Conservation (phyloP, 495 filamentous ascomycete species). For the Amphirosellinia nigrospora region DNA sequence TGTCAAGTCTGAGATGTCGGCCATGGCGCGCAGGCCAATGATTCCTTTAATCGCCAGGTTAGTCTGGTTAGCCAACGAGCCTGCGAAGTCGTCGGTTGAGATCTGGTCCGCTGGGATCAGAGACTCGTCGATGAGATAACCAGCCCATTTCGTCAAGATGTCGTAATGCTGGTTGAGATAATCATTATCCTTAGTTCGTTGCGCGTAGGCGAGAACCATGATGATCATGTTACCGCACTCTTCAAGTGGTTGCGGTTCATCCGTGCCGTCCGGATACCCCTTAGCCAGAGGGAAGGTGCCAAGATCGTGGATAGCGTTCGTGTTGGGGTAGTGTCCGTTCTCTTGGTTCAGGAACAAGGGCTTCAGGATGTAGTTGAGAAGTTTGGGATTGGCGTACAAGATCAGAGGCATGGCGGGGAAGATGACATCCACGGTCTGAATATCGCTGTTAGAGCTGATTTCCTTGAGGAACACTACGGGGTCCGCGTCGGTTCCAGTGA, state of each 20-base stretch:
- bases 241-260: constrained; percentile 94
- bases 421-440: constrained; percentile 95
- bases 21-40: constrained; percentile 93
- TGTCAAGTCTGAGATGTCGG: constrained; percentile 70
- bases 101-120: constrained; percentile 85
- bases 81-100: constrained; percentile 93
- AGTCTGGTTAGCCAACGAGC: constrained; percentile 86
- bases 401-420: constrained; percentile 92
- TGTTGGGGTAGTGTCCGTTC: constrained; percentile 87
- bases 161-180: constrained; percentile 65
- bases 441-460: constrained; percentile 92
- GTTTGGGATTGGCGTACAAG: constrained; percentile 82
- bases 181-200: constrained; percentile 48
- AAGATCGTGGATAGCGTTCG: constrained; percentile 88
- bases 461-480: constrained; percentile 92
- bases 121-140: constrained; percentile 81
- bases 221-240: constrained; percentile 97
- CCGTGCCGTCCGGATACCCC: constrained; percentile 80
- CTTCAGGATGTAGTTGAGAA: constrained; percentile 85
- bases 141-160: constrained; percentile 85
- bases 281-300: constrained; percentile 93
- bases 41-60: constrained; percentile 95
- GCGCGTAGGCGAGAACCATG: constrained; percentile 73
- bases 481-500: constrained; percentile 76
- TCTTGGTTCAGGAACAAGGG: constrained; percentile 89